These are phyloP conservation scores for Dothideomycetes sp. DNA, from an alignment of 2,329 filamentous ascomycete genomes.

Conservation along the genomic window DNA sequence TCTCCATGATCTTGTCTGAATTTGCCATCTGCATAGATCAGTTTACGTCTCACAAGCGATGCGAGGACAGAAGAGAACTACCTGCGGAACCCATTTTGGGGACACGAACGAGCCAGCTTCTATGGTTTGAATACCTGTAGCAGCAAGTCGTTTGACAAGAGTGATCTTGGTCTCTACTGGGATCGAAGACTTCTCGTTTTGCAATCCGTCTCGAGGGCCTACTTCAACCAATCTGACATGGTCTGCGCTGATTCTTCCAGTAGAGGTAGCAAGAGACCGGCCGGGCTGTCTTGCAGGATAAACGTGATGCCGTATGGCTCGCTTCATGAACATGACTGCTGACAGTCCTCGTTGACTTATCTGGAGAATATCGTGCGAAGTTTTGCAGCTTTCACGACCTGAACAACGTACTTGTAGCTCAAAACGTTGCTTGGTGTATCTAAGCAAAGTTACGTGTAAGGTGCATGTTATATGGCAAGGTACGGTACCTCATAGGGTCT, in stretches of 20 bases:
- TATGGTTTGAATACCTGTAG: conserved; percentile 60
- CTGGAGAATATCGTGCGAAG: no score
- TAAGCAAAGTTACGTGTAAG: no score
- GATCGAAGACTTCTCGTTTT: conserved; percentile 69
- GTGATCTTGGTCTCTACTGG: conserved; percentile 64
- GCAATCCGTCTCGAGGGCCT: conserved; percentile 73
- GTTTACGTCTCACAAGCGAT: neutral
- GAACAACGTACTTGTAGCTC: no score
- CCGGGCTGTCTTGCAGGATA: neutral
- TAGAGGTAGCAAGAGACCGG: conserved; percentile 16
- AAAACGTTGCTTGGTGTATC: no score
- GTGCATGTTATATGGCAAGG: no score
- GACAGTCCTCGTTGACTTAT: no score
- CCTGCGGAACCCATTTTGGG: conserved; percentile 77
- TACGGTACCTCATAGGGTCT: no score
- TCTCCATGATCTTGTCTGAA: conserved; percentile 61
- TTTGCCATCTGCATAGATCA: conserved; percentile 55
- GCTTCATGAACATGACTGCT: neutral
- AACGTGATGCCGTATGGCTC: neutral
- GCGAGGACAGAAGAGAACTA: conserved; percentile 21
- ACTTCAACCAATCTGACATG: conserved; percentile 63
- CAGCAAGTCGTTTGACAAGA: conserved; percentile 57
- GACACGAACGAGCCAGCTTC: conserved; percentile 76
- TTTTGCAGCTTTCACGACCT: no score
- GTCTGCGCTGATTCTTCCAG: conserved; percentile 19